phyloP scores from a whole-genome alignment of 495 filamentous ascomycete genomes.

The Halenospora varia region DNA sequence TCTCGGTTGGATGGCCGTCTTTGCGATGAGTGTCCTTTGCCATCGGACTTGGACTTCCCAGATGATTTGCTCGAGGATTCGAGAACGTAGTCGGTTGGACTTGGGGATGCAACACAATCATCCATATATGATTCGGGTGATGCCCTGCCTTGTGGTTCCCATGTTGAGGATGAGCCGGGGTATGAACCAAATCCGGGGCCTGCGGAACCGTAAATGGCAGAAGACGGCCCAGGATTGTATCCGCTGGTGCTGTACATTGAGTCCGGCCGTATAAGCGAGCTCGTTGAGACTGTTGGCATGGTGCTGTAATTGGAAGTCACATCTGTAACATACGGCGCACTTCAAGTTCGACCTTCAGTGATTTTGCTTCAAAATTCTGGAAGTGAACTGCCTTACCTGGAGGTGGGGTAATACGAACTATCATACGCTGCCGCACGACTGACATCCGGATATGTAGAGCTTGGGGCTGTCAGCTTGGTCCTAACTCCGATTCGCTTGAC shows the following conservation, averaged over 20 bases:
- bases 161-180: slow-evolving; percentile 13
- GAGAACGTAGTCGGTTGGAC: slow-evolving; percentile 23
- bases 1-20: slow-evolving; percentile 76
- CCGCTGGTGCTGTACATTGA: slow-evolving; percentile 19
- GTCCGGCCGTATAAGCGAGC: slow-evolving; percentile 14
- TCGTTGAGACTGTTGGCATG: slow-evolving; percentile 6
- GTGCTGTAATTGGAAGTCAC: slow-evolving; percentile 20
- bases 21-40: slow-evolving; percentile 54
- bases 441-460: slow-evolving; percentile 15
- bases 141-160: slow-evolving; percentile 23
- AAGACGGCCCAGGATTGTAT: slow-evolving; percentile 20
- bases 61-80: slow-evolving; percentile 16
- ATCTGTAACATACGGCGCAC: slow-evolving; percentile 14
- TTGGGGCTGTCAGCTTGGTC: slow-evolving; percentile 13
- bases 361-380: slow-evolving; percentile 12
- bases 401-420: slow-evolving; percentile 18
- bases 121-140: slow-evolving; percentile 28
- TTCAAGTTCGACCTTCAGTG: slow-evolving; percentile 20
- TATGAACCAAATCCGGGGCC: slow-evolving; percentile 19
- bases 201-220: slow-evolving; percentile 22
- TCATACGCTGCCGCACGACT: slow-evolving; percentile 17
- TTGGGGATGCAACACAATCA: slow-evolving; percentile 25
- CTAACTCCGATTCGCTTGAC: background rate
- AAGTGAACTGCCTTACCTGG: slow-evolving; percentile 22
- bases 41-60: slow-evolving; percentile 39